These are phyloP conservation scores for Salvia sclarea DNA, from an alignment of 305 asterid species.

Conservation along the genomic window DNA sequence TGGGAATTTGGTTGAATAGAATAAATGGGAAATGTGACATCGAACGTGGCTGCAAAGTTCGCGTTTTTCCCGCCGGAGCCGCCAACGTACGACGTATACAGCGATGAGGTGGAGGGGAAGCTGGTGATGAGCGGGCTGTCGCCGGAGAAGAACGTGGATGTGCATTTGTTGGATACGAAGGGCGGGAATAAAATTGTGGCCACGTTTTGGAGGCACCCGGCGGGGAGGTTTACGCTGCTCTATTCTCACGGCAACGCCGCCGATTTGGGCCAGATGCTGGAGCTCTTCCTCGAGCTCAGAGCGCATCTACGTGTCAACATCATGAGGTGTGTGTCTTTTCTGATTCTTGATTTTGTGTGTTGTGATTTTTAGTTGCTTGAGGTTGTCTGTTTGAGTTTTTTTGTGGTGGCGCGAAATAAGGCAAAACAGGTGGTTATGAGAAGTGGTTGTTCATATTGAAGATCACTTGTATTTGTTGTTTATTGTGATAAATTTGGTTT, in stretches of 20 bases:
- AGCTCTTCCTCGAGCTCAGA: conserved; percentile 91
- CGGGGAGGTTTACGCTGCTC: conserved; percentile 72
- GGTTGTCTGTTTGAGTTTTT: conserved; percentile 5
- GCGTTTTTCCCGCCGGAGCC: conserved; percentile 98
- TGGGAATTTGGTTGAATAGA: conserved; percentile 18
- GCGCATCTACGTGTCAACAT: conserved; percentile 96
- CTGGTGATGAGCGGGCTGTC: conserved; percentile 73
- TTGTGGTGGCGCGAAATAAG: conserved; percentile 15
- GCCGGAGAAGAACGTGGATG: conserved; percentile 80
- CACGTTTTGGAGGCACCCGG: conserved; percentile 87
- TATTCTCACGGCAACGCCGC: conserved; percentile 99
- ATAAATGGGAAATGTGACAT: conserved; percentile 93
- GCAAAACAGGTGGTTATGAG: conserved; percentile 15
- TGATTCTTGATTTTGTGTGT: conserved; percentile 25
- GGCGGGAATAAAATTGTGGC: conserved; percentile 83
- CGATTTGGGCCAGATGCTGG: conserved; percentile 97
- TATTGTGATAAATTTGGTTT: conserved; percentile 17
- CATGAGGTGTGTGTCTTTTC: conserved; percentile 57
- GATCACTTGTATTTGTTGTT: conserved; percentile 7
- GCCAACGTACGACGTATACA: conserved; percentile 81
- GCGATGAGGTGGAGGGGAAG: conserved; percentile 61
- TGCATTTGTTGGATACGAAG: conserved; percentile 78
- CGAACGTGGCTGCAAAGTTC: conserved; percentile 88
- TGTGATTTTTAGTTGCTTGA: not conserved
- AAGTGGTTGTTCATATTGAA: conserved; percentile 3